phyloP scores from a whole-genome alignment of 2,329 filamentous ascomycete genomes.

The Neodidymelliopsis sp. region DNA sequence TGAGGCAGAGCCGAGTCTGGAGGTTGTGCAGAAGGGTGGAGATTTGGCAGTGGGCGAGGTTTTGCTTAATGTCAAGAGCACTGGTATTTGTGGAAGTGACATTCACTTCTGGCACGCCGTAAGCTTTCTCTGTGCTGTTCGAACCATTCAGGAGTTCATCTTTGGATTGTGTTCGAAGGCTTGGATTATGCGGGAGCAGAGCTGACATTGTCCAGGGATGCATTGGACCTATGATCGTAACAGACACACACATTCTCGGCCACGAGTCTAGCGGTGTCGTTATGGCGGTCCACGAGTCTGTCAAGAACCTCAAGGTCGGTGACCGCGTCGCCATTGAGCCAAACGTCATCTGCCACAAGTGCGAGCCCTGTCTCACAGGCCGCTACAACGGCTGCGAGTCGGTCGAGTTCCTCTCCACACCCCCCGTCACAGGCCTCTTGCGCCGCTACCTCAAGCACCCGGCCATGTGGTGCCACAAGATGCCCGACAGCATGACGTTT shows the following conservation, averaged over 20 bases:
- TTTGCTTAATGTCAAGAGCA: conserved; percentile 87
- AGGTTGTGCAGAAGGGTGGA: conserved; percentile 73
- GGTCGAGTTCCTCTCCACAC: conserved; percentile 88
- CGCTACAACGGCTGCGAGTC: conserved; percentile 94
- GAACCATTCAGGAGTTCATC: too few species aligned
- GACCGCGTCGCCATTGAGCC: conserved; percentile 95
- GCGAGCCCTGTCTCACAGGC: conserved; percentile 89
- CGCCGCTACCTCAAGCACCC: conserved; percentile 95
- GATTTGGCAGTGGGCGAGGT: conserved; percentile 82
- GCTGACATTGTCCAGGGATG: conserved; percentile 60
- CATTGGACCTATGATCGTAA: conserved; percentile 95
- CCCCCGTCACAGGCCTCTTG: conserved; percentile 84
- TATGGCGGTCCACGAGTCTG: conserved; percentile 81
- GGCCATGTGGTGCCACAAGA: conserved; percentile 94
- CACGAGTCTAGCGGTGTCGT: conserved; percentile 90
- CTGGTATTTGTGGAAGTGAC: conserved; percentile 95
- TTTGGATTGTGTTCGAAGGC: background rate
- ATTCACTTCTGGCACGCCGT: conserved; percentile 96
- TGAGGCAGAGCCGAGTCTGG: conserved; percentile 76
- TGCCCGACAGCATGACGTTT: conserved; percentile 82
- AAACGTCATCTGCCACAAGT: conserved; percentile 88
- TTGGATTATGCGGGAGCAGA: background rate
- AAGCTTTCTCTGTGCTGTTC: conserved; percentile 16
- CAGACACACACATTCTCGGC: conserved; percentile 86
- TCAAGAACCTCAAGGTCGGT: conserved; percentile 78